phyloP scores from a whole-genome alignment of 2,329 filamentous ascomycete species.

The Samsoniella hepiali region DNA sequence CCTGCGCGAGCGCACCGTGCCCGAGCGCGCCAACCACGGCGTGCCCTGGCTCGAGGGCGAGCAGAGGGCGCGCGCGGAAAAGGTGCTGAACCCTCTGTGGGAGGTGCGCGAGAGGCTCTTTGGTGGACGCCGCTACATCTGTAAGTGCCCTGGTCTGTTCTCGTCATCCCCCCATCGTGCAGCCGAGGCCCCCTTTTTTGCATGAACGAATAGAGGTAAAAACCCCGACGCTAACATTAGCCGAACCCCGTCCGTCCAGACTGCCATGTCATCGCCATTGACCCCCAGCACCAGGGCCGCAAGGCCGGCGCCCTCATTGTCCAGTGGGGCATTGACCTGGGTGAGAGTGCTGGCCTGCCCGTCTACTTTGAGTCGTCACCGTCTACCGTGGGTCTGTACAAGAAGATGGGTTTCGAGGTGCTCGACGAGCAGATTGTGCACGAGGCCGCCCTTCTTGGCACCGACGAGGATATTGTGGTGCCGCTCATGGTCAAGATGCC shows the following conservation, averaged over 20 bases:
- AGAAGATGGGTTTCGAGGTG: slow-evolving; percentile 43
- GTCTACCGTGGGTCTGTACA: slow-evolving; percentile 41
- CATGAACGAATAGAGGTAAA: background rate
- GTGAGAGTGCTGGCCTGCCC: slow-evolving; percentile 37
- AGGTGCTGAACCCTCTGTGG: slow-evolving; percentile 40
- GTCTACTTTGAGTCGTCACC: slow-evolving; percentile 47
- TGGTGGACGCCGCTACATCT: slow-evolving; percentile 38
- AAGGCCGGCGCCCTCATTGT: slow-evolving; percentile 41
- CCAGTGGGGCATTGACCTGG: slow-evolving; percentile 38
- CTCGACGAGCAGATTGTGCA: slow-evolving; percentile 40
- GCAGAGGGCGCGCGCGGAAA: slow-evolving; percentile 42
- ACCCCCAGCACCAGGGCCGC: slow-evolving; percentile 41
- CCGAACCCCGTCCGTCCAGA: slow-evolving; percentile 26
- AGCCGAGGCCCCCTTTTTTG: background rate
- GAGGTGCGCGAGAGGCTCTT: slow-evolving; percentile 40
- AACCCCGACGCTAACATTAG: slow-evolving; percentile 8
- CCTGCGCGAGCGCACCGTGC: slow-evolving; percentile 34
- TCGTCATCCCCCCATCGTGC: background rate
- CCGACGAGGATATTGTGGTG: slow-evolving; percentile 35
- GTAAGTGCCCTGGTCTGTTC: slow-evolving; percentile 31
- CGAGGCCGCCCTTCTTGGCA: slow-evolving; percentile 34
- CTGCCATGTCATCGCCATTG: slow-evolving; percentile 43
- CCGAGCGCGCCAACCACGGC: slow-evolving; percentile 43
- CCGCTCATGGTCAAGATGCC: slow-evolving; percentile 44
- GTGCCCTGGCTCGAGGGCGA: slow-evolving; percentile 45